These are phyloP conservation scores for Capsella bursapastoris DNA, from an alignment of 345 rosid genomes.

Conservation along the genomic window DNA sequence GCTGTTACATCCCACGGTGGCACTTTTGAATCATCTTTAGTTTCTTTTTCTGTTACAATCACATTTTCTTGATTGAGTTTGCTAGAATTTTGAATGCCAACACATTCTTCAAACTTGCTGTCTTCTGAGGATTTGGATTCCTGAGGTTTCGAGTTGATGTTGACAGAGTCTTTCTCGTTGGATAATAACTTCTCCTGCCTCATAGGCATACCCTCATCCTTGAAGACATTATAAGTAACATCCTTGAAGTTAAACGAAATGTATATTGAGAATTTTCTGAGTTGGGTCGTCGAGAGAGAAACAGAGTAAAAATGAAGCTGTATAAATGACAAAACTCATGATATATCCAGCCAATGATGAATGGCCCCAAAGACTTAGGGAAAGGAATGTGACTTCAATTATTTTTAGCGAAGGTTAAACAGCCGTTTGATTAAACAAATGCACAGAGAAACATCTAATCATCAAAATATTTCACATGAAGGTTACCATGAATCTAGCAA, in stretches of 20 bases:
- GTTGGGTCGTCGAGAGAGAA: neutral
- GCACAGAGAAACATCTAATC: too few species aligned
- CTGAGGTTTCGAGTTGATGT: neutral
- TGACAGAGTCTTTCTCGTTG: slow-evolving; percentile 2
- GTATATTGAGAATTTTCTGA: neutral
- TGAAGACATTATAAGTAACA: slow-evolving; percentile 53
- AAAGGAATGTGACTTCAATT: too few species aligned
- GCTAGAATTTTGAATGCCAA: neutral
- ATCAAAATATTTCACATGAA: slow-evolving; percentile 15
- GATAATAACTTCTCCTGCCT: slow-evolving; percentile 54
- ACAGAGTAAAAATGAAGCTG: neutral
- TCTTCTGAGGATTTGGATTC: slow-evolving; percentile 40
- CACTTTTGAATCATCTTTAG: slow-evolving; percentile 6
- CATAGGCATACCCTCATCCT: slow-evolving; percentile 65
- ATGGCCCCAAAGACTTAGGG: too few species aligned
- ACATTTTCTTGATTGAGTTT: slow-evolving; percentile 29
- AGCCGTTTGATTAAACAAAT: neutral
- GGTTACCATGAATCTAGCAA: neutral
- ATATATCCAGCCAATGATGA: too few species aligned
- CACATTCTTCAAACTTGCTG: slow-evolving; percentile 5
- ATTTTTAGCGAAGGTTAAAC: neutral
- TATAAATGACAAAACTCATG: neutral
- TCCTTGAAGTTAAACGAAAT: slow-evolving; percentile 45
- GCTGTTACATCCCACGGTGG: slow-evolving; percentile 11
- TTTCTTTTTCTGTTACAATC: slow-evolving; percentile 23